Base-by-base conservation (phyloP, 331 rosid species). In the Stylosanthes scabra region DNA sequence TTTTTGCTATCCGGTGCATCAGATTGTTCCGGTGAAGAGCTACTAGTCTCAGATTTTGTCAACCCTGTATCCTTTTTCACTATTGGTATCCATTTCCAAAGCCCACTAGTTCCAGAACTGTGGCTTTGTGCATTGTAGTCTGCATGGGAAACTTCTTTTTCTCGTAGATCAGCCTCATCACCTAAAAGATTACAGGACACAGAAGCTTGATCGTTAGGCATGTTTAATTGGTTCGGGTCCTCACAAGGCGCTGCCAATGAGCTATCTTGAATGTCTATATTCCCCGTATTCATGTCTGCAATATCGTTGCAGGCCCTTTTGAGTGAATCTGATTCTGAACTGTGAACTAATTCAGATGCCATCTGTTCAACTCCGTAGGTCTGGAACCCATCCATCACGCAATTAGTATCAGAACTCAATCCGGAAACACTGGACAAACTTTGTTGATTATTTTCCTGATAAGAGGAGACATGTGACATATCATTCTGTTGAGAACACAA, bases 61-160 rank as follows among this genome's bases (percentile, higher is more conserved):
- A 73, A 71, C 39, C 83, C 68, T 31, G 72, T 39, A 83, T 80
- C 83, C 83, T 88, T 89, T 58, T 67, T 76, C 63, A 77, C 88
- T 72, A 76, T 73, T 3, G 97, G 97, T 77, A 93, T 83, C 95
- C 98, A 87, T 79, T 85, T 90, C 86, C 87, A 91, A 27, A 77
- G 81, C 52, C 77, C 55, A 63, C 77, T 56, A 60, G 87, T 78
- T 65, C 86, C 85, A 77, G 80, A 83, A 51, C 82, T 56, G 57
- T 41, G 79, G 77, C 37, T 83, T 77, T 78, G 89, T 51, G 72
- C 79, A 58, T 74, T 74, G 81, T 39, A 71, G 59, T 86, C 96
- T 9, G 46, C 80, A 73, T 77, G 66, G 68, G 85, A 52, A 66
- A 74, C 85, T 76, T 78, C 88, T 77, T 75, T 83, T 69, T 73